Conservation (phyloP, 1,139 yeast genomes). For the Saccharomyces hybrid region DNA sequence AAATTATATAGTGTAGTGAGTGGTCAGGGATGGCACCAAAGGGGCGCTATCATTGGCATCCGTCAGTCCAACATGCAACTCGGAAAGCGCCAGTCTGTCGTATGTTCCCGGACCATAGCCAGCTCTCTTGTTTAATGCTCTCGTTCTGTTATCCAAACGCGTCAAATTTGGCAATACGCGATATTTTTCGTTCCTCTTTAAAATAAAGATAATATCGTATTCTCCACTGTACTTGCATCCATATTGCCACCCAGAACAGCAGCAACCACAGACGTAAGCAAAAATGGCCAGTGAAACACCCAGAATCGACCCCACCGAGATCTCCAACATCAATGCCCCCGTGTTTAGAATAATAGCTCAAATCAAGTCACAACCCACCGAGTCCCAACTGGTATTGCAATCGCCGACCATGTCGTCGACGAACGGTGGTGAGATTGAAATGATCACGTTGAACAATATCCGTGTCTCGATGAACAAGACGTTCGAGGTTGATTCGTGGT, state of each 20-base stretch:
- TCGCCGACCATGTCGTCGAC: slow-evolving; percentile 18
- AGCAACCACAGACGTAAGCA: neutral
- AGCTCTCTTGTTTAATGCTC: neutral
- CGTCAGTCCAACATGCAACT: neutral
- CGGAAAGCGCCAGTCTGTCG: neutral
- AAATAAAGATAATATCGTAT: neutral
- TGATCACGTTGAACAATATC: slow-evolving; percentile 25
- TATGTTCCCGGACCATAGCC: neutral
- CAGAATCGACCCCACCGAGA: slow-evolving; percentile 27
- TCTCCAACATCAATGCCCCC: slow-evolving; percentile 18
- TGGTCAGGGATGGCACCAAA: neutral
- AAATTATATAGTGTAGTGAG: neutral
- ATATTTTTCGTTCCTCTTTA: neutral
- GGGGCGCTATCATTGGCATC: neutral
- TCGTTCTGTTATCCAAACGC: neutral
- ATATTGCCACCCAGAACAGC: neutral
- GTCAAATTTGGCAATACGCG: neutral
- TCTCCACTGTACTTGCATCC: neutral
- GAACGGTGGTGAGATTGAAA: slow-evolving; percentile 19
- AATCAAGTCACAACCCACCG: slow-evolving; percentile 28
- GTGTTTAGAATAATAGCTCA: slow-evolving; percentile 30
- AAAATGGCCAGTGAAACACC: slow-evolving; percentile 31
- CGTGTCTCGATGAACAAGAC: slow-evolving; percentile 21
- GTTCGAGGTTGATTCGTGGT: slow-evolving; percentile 26
- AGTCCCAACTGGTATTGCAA: slow-evolving; percentile 20